Percentiles rank a stretch among this genome's conserved stretches.
Evolutionary conservation across 148 eudicot species (phyloP).

Genomic region (Fagopyrum esculentum): DNA sequence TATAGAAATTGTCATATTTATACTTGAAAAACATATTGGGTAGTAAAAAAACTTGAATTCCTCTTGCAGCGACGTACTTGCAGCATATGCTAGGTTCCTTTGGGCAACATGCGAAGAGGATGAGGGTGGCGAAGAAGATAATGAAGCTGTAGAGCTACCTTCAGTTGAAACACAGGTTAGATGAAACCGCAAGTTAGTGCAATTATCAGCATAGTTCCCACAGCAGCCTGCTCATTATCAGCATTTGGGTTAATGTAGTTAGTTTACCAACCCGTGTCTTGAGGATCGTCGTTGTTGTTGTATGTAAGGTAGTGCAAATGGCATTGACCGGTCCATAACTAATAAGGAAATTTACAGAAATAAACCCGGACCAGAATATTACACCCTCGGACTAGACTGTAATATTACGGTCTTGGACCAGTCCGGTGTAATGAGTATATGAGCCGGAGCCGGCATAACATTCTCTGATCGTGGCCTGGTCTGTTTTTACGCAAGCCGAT

Average conservation of each 20-base stretch:
- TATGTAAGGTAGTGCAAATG: no score
- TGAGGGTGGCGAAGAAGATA: background rate
- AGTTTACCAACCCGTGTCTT: background rate
- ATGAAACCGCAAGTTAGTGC: background rate
- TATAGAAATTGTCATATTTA: background rate
- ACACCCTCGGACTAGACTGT: no score
- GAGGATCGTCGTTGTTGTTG: background rate
- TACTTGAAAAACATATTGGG: background rate
- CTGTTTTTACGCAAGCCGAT: no score
- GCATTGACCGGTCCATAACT: no score
- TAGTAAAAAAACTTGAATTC: background rate
- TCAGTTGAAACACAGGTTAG: slow-evolving; percentile 2
- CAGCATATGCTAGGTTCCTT: slow-evolving; percentile 9
- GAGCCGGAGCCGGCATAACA: no score
- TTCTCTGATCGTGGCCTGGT: no score
- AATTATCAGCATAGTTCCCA: background rate
- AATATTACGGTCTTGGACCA: no score
- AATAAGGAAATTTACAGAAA: no score
- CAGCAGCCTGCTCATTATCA: background rate
- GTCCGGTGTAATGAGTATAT: no score
- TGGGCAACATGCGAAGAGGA: slow-evolving; percentile 7
- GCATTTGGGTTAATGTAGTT: background rate
- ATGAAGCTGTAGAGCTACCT: background rate
- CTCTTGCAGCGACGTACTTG: slow-evolving; percentile 12
- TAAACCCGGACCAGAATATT: no score